Conservation (phyloP, 1,284 basidiomycete genomes). For the Cutaneotrichosporon daszewskae region DNA sequence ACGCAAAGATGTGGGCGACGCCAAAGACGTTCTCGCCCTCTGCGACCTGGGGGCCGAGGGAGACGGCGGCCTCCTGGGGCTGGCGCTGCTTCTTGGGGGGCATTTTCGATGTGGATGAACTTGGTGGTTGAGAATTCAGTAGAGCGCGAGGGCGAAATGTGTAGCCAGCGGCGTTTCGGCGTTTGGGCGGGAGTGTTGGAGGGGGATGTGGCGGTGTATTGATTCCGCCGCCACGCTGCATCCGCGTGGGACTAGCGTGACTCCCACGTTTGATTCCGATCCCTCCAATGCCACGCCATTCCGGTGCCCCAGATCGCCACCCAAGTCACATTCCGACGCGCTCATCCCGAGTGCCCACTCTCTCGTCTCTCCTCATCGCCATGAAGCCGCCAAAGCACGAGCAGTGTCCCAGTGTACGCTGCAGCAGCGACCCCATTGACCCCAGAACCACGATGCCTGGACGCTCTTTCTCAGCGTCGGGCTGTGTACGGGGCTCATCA, state of each 20-base stretch:
- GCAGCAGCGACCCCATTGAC: not conserved
- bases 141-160: too few species aligned
- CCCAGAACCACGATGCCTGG: slow-evolving; percentile 18
- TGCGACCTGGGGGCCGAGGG: slow-evolving; percentile 86
- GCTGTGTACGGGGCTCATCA: slow-evolving; percentile 70
- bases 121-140: too few species aligned
- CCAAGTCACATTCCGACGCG: not conserved
- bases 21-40: slow-evolving; percentile 95
- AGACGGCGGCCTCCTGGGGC: slow-evolving; percentile 70
- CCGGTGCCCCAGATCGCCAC: too few species aligned
- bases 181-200: too few species aligned
- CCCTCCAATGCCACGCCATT: too few species aligned
- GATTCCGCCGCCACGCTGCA: too few species aligned
- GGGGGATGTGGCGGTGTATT: too few species aligned
- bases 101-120: slow-evolving; percentile 16
- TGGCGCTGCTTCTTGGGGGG: slow-evolving; percentile 50
- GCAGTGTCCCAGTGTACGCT: slow-evolving; percentile 17
- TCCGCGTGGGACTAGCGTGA: too few species aligned
- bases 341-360: not conserved
- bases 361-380: too few species aligned
- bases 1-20: slow-evolving; percentile 94
- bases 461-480: slow-evolving; percentile 65
- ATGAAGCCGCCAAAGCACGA: not conserved
- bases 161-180: too few species aligned
- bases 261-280: too few species aligned